Evolutionary conservation across 2,329 filamentous ascomycete genomes (phyloP).

Genomic region (Verticillium nubilum): DNA sequence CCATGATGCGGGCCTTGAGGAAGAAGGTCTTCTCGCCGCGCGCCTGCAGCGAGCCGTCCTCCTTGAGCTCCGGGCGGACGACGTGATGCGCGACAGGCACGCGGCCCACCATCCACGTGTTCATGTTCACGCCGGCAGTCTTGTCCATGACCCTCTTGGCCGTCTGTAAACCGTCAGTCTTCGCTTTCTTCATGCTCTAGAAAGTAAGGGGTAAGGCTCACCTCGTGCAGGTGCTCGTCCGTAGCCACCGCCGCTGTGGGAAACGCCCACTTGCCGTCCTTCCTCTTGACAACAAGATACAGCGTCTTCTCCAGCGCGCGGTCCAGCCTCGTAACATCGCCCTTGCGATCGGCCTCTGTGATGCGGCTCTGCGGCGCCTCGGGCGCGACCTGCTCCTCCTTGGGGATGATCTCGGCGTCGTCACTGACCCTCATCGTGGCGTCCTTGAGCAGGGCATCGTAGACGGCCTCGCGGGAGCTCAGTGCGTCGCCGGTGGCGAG

Average conservation of each 20-base stretch:
- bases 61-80: constrained; percentile 41
- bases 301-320: constrained; percentile 74
- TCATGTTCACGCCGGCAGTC: constrained; percentile 89
- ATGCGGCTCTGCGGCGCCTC: constrained; percentile 64
- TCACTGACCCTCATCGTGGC: constrained; percentile 60
- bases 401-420: constrained; percentile 53
- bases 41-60: constrained; percentile 33
- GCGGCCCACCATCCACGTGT: constrained; percentile 94
- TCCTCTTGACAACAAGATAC: constrained; percentile 77
- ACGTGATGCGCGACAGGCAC: constrained; percentile 80
- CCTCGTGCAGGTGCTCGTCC: constrained; percentile 76
- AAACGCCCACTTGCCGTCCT: constrained; percentile 73
- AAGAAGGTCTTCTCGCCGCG: constrained; percentile 85
- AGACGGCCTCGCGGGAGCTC: constrained; percentile 57
- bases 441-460: constrained; percentile 68
- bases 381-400: constrained; percentile 58
- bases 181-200: neutral
- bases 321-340: constrained; percentile 74
- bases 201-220: constrained; percentile 38
- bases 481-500: constrained; percentile 67
- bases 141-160: constrained; percentile 73
- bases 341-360: constrained; percentile 72
- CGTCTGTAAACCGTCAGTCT: constrained; percentile 49
- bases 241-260: constrained; percentile 64
- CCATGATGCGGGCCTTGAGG: constrained; percentile 94